Evolutionary conservation across 2,329 filamentous ascomycete species (phyloP), one percentile per base, ranked within the genome.

Genomic region (Aspergillus bombycis): DNA sequence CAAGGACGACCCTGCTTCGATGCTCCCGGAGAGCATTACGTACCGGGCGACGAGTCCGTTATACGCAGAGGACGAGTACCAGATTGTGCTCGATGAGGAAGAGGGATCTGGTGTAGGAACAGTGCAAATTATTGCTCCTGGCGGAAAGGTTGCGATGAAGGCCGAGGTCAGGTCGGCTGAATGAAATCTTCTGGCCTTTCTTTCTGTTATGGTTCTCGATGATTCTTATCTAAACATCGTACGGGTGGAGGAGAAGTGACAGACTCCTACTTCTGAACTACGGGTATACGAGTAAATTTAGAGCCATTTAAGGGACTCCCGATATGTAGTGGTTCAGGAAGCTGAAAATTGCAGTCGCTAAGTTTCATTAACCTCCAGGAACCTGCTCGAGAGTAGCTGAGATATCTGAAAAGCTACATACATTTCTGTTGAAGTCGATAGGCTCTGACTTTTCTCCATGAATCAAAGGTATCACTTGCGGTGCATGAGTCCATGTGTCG

Each of bases 11-110:
- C 60, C 67, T 7, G 69, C 68, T 10, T 58, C 74, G 32, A 57
- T 74, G 3, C 65, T 81, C 3, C 82, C 82, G 1, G 72, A 76
- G 65, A 79, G 74, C 48, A 81, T 85, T 53, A 72, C 68, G 3
- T 85, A 85, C 67, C 74, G 83, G 14, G 83, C 82, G 26, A 84
- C 82, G 16, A 81, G 76, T 62, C 82, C 83, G 4, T 65, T 85
- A 23, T 85, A 84, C 76, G 82, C 78, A 1, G 79, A 79, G 14
- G 82, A 85, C 64, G 72, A 75, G 61, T 84, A 84, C 71, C 72
- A 76, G 53, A 75, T 83, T 66, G 69, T 80, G 21, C 70, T 84
- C 30, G 62, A 66, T 64, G 74, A 78, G 56, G 72, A 78, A 60
- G 77, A 74, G 23, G 72, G 65, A 8, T 71, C 69, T 12, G 71